Conservation (phyloP, 2,329 filamentous ascomycete genomes). For the Monosporascus sp. region DNA sequence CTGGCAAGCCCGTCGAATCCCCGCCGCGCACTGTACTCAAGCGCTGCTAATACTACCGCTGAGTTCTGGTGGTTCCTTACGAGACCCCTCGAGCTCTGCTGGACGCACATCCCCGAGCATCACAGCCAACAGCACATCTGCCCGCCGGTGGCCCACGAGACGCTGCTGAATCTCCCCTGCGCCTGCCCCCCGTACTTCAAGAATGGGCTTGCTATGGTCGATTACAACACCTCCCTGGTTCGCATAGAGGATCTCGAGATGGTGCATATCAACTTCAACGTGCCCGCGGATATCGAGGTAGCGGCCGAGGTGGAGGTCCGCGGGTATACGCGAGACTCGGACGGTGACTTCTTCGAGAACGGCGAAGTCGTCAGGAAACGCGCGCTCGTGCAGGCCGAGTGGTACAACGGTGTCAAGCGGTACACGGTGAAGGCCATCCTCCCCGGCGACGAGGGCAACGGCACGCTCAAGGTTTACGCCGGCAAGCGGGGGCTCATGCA, state of each 20-base stretch:
- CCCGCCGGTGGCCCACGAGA: conserved; percentile 78
- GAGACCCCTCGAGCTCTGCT: conserved; percentile 83
- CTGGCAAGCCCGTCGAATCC: conserved; percentile 89
- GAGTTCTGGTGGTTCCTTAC: conserved; percentile 94
- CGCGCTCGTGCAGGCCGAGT: conserved; percentile 85
- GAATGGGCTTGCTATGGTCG: conserved; percentile 70
- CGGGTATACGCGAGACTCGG: conserved; percentile 71
- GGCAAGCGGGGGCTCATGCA: conserved; percentile 96
- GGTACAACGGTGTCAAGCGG: conserved; percentile 79
- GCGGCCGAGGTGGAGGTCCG: conserved; percentile 88
- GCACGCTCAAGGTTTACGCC: conserved; percentile 84
- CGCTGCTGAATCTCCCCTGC: conserved; percentile 79
- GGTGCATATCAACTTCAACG: conserved; percentile 81
- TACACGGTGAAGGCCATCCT: conserved; percentile 91
- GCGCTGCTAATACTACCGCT: conserved; percentile 60
- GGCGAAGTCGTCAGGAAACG: conserved; percentile 82
- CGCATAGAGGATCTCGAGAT: conserved; percentile 90
- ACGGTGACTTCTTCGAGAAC: conserved; percentile 91
- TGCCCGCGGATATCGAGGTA: conserved; percentile 85
- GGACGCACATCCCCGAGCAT: conserved; percentile 87
- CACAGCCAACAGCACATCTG: conserved; percentile 90
- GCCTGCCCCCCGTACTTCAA: conserved; percentile 86
- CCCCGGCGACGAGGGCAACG: conserved; percentile 86
- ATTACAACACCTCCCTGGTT: conserved; percentile 84
- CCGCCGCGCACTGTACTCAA: conserved; percentile 71